A percentile compares a stretch with the other conserved stretches of the same genome.
Evolutionary conservation across 805 yeast genomes (phyloP).

Genomic region (Yarrowia sp.): DNA sequence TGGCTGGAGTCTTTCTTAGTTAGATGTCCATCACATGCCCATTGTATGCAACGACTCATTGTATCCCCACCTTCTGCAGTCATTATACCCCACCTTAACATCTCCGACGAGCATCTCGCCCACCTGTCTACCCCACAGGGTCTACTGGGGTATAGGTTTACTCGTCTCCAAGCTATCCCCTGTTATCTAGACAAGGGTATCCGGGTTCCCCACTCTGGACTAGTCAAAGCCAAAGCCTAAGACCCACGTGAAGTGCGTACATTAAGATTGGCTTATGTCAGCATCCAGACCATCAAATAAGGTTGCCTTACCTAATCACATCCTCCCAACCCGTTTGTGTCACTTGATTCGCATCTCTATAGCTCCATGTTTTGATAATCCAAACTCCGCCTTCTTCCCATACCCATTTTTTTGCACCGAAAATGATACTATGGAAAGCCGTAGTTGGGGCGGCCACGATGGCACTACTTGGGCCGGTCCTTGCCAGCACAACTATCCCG

Average conservation of each 20-base stretch:
- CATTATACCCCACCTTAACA: too few species aligned
- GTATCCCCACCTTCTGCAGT: too few species aligned
- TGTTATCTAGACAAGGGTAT: too few species aligned
- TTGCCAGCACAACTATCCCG: background rate
- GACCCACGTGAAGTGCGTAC: background rate
- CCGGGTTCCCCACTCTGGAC: background rate
- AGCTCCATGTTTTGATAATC: background rate
- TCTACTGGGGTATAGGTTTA: too few species aligned
- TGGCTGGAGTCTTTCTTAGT: too few species aligned
- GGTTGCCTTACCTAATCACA: background rate
- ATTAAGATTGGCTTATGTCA: too few species aligned
- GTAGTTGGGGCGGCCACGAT: background rate
- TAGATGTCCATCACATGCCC: too few species aligned
- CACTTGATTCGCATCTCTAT: background rate
- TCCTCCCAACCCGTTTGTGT: constrained; percentile 19
- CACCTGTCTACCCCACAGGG: too few species aligned
- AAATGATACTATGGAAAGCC: constrained; percentile 12
- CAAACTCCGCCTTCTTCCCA: background rate
- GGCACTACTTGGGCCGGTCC: background rate
- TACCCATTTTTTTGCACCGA: background rate
- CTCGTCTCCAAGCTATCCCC: too few species aligned
- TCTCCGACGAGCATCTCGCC: too few species aligned
- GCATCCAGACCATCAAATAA: background rate
- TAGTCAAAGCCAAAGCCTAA: background rate
- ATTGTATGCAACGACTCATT: too few species aligned